Evolutionary conservation across 495 filamentous ascomycete species (phyloP).

Genomic region (Cudoniella acicularis): DNA sequence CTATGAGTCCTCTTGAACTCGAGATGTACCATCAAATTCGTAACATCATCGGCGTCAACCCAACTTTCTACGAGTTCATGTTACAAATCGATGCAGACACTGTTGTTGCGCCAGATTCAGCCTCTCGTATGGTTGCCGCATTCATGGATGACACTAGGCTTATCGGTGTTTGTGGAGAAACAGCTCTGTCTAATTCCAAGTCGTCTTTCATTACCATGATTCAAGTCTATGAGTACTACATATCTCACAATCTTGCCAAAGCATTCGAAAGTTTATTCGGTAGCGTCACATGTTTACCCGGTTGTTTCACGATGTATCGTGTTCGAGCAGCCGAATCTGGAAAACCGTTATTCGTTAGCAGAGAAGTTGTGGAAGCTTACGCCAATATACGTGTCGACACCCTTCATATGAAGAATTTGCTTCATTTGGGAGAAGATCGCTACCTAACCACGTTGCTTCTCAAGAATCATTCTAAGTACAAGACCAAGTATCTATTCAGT

Average conservation of each 20-base stretch:
- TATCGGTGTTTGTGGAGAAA: slow-evolving; percentile 93
- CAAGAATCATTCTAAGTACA: slow-evolving; percentile 89
- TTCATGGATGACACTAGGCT: slow-evolving; percentile 90
- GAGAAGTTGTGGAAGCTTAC: slow-evolving; percentile 83
- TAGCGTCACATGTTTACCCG: slow-evolving; percentile 93
- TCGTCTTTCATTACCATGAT: slow-evolving; percentile 96
- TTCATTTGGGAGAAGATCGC: slow-evolving; percentile 93
- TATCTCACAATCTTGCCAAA: slow-evolving; percentile 96
- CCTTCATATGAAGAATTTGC: slow-evolving; percentile 96
- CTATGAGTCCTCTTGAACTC: slow-evolving; percentile 95
- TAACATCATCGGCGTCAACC: slow-evolving; percentile 98
- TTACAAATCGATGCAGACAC: slow-evolving; percentile 98
- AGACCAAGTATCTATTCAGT: slow-evolving; percentile 93
- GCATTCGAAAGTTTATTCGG: slow-evolving; percentile 99
- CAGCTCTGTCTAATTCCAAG: slow-evolving; percentile 87
- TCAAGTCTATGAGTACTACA: slow-evolving; percentile 99
- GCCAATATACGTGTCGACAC: slow-evolving; percentile 93
- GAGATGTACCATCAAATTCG: slow-evolving; percentile 99
- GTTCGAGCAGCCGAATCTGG: slow-evolving; percentile 89
- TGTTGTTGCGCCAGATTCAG: slow-evolving; percentile 85
- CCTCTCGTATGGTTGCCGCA: slow-evolving; percentile 85
- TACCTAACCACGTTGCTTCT: slow-evolving; percentile 93
- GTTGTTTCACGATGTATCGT: slow-evolving; percentile 98
- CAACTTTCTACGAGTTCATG: slow-evolving; percentile 96
- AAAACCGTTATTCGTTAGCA: slow-evolving; percentile 93